These are phyloP conservation scores for Paecilomyces sp. DNA, from an alignment of 2,329 filamentous ascomycete species.

Conservation along the genomic window DNA sequence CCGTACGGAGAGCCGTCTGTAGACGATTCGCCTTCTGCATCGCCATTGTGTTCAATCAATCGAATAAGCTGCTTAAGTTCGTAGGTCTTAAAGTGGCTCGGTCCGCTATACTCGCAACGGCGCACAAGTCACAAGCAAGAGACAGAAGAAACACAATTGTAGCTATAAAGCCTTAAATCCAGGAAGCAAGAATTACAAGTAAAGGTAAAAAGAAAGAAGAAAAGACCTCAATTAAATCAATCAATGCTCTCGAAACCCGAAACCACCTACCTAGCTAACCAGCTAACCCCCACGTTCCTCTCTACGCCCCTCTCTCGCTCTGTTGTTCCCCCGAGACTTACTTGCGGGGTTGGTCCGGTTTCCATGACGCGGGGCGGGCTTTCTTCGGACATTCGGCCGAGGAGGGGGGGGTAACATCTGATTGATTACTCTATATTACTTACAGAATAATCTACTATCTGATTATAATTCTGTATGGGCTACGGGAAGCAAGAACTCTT, in stretches of 20 bases:
- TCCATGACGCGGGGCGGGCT: neutral
- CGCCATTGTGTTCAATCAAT: slow-evolving; percentile 4
- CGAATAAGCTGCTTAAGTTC: neutral
- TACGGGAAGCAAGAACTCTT: no score
- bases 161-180: no score
- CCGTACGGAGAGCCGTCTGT: slow-evolving; percentile 44
- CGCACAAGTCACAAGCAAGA: no score
- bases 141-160: no score
- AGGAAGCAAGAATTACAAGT: neutral
- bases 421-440: no score
- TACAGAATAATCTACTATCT: no score
- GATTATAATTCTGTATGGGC: no score
- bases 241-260: neutral
- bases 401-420: neutral
- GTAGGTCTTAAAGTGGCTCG: no score
- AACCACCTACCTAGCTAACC: neutral
- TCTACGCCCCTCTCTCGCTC: neutral
- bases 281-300: neutral
- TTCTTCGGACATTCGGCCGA: neutral
- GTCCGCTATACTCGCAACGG: no score
- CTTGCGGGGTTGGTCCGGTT: neutral
- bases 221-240: neutral
- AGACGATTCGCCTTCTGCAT: slow-evolving; percentile 51
- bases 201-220: neutral
- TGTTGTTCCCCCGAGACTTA: neutral